A percentile compares a stretch with the other conserved stretches of the same genome.
These are phyloP conservation scores for Maudiozyma turicensis DNA, from an alignment of 805 yeast species.

Conservation along the genomic window DNA sequence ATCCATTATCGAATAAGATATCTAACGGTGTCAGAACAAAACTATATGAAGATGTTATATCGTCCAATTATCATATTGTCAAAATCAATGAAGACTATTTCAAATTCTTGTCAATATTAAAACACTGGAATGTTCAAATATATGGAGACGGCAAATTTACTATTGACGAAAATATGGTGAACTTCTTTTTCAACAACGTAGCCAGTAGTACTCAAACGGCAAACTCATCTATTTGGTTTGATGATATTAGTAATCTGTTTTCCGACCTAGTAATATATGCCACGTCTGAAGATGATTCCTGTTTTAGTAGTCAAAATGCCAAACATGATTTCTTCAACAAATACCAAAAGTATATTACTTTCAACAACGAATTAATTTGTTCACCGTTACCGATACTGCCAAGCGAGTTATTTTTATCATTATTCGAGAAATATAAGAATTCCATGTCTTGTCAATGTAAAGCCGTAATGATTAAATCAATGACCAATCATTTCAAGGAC, in stretches of 20 bases:
- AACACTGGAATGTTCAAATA: conserved; percentile 9
- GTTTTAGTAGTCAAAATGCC: not conserved
- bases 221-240: conserved; percentile 8
- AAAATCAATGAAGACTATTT: conserved; percentile 6
- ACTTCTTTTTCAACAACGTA: conserved; percentile 14
- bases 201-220: conserved; percentile 9
- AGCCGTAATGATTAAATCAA: conserved; percentile 9
- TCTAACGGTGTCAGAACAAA: conserved; percentile 6
- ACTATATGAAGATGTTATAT: not conserved
- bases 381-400: conserved; percentile 12
- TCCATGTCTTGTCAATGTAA: conserved; percentile 13
- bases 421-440: conserved; percentile 3
- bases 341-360: conserved; percentile 11
- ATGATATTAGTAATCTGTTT: conserved; percentile 3
- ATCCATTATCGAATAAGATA: not conserved
- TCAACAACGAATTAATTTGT: conserved; percentile 13
- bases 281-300: not conserved
- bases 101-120: conserved; percentile 20
- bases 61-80: not conserved
- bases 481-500: not conserved
- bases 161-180: conserved; percentile 1
- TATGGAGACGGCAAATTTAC: conserved; percentile 1
- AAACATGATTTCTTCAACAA: conserved; percentile 5
- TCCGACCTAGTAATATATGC: not conserved
- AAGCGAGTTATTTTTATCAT: conserved; percentile 2